Percentiles rank a stretch among this genome's conserved stretches.
These are phyloP conservation scores for Bolboschoenus planiculmis DNA, from an alignment of 176 grass and related monocot species.

Conservation along the genomic window DNA sequence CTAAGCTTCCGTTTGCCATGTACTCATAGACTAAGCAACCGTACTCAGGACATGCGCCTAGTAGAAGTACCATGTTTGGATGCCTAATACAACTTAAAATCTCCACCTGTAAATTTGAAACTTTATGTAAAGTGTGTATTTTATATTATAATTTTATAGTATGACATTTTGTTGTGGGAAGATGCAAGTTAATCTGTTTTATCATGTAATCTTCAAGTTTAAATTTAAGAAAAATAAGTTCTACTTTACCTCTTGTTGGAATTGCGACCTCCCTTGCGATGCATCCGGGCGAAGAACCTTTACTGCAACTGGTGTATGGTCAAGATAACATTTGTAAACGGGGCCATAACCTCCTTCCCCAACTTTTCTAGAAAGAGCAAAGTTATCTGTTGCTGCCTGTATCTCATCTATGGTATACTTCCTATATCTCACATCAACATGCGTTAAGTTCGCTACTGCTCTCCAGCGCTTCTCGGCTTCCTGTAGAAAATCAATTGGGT, in stretches of 20 bases:
- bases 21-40: constrained; percentile 42
- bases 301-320: constrained; percentile 40
- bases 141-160: too few relatives aligned
- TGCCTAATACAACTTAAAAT: constrained; percentile 38
- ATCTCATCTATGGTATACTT: constrained; percentile 42
- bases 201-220: background rate
- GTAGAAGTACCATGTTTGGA: constrained; percentile 42
- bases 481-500: background rate
- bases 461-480: constrained; percentile 25
- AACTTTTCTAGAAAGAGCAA: constrained; percentile 16
- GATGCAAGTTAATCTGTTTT: too few relatives aligned
- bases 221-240: background rate
- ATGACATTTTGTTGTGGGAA: too few relatives aligned
- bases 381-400: constrained; percentile 25
- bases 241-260: constrained; percentile 37
- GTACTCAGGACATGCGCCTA: constrained; percentile 43
- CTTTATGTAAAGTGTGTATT: background rate
- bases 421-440: constrained; percentile 28
- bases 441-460: background rate
- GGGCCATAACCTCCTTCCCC: constrained; percentile 46
- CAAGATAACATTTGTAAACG: constrained; percentile 36
- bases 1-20: constrained; percentile 48
- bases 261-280: constrained; percentile 33
- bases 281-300: constrained; percentile 36
- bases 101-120: constrained; percentile 34